phyloP scores from a whole-genome alignment of 441 rosid species.

The Erodium moschatum region DNA sequence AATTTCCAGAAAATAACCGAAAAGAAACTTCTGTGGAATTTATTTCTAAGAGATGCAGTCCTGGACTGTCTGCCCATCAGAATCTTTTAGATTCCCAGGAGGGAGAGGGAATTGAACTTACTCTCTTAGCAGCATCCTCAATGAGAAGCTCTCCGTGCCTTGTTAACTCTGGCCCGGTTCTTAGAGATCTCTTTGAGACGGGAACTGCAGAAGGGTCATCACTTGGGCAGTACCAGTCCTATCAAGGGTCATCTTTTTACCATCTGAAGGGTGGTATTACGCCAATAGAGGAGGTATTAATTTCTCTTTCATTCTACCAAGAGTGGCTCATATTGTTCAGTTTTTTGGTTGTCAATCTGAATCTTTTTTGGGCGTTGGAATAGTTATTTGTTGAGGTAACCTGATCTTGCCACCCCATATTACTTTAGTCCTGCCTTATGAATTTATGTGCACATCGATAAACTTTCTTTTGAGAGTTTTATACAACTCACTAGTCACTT shows the following conservation, averaged over 20 bases:
- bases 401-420: background rate
- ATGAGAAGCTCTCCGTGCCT: constrained; percentile 44
- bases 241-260: constrained; percentile 49
- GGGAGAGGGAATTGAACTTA: constrained; percentile 60
- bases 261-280: constrained; percentile 42
- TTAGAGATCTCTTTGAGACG: constrained; percentile 66
- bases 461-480: background rate
- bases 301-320: constrained; percentile 14
- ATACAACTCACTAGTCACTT: too few species aligned
- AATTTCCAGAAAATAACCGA: constrained; percentile 35
- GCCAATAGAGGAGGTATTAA: constrained; percentile 70
- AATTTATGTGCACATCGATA: background rate
- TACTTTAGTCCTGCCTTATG: background rate
- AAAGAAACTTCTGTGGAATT: constrained; percentile 34
- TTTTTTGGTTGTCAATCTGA: background rate
- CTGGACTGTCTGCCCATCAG: constrained; percentile 35
- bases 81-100: constrained; percentile 38
- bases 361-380: background rate
- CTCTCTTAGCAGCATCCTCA: constrained; percentile 53
- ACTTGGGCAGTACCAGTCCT: constrained; percentile 51
- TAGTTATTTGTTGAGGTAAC: constrained; percentile 5
- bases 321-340: background rate
- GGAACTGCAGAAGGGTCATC: constrained; percentile 60
- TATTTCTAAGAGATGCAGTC: constrained; percentile 34
- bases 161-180: constrained; percentile 69